Percentiles rank a stretch among this genome's conserved stretches.
phyloP scores from a whole-genome alignment of 768 basidiomycete genomes.

The Infundibulicybe gibba region DNA sequence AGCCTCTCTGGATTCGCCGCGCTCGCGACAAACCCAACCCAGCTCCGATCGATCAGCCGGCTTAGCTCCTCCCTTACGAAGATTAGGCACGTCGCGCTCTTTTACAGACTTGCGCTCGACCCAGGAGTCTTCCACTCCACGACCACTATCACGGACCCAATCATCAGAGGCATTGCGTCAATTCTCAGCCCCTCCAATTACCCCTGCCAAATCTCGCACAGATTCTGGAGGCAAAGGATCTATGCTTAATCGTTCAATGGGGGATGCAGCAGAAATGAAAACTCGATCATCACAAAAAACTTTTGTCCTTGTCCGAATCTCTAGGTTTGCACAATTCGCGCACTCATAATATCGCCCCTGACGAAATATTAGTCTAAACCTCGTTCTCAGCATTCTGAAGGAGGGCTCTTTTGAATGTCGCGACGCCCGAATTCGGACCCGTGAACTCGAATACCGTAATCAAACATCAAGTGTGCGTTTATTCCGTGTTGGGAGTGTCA shows the following conservation, averaged over 20 bases:
- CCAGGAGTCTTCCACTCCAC: conserved; percentile 19
- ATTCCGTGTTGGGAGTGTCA: not conserved
- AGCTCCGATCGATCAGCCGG: conserved; percentile 7
- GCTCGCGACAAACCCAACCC: conserved; percentile 21
- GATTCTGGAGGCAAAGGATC: conserved; percentile 21
- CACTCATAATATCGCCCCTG: conserved; percentile 10
- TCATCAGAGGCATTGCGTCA: conserved; percentile 35
- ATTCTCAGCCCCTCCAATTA: conserved; percentile 1
- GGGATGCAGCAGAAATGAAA: conserved; percentile 80
- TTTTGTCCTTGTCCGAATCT: conserved; percentile 75
- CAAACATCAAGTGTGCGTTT: conserved; percentile 75
- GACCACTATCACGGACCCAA: conserved; percentile 30
- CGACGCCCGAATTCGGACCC: conserved; percentile 76
- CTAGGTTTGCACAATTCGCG: conserved; percentile 41
- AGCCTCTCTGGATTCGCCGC: conserved; percentile 51
- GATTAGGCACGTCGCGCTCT: conserved; percentile 59
- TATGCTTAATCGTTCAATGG: conserved; percentile 7
- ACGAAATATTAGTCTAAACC: conserved; percentile 46
- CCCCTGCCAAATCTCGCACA: conserved; percentile 4
- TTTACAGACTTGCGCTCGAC: conserved; percentile 63
- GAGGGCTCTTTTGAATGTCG: conserved; percentile 83
- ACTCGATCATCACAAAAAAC: conserved; percentile 78
- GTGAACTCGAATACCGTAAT: conserved; percentile 77
- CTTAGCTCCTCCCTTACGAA: conserved; percentile 40
- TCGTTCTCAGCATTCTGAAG: conserved; percentile 76